Conservation (phyloP, 2,329 filamentous ascomycete genomes). For the Pseudopithomyces maydicus region DNA sequence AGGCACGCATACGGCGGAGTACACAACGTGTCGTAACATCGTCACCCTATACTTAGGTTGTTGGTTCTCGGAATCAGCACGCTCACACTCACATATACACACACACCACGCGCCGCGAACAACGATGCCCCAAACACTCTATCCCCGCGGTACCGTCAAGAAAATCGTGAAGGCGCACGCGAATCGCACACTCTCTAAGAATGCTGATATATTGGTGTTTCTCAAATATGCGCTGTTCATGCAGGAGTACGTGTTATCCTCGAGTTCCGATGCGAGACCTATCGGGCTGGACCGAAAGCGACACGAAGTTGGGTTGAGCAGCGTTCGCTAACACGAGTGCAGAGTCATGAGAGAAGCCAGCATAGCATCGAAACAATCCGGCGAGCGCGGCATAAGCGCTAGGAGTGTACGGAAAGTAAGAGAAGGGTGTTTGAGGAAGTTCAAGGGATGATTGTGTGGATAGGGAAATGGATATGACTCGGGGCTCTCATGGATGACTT, state of each 20-base stretch:
- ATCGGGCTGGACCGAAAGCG: too few relatives aligned
- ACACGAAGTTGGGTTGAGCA: not conserved
- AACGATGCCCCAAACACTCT: constrained; percentile 69
- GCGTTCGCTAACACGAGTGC: constrained; percentile 4
- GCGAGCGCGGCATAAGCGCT: constrained; percentile 75
- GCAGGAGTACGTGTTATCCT: constrained; percentile 59
- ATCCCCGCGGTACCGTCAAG: constrained; percentile 82
- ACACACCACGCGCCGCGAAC: not conserved
- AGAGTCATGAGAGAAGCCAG: constrained; percentile 80
- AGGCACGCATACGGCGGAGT: too few relatives aligned
- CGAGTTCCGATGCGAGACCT: not conserved
- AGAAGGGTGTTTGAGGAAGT: constrained; percentile 55
- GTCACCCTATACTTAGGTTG: not conserved
- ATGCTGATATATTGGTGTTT: constrained; percentile 85
- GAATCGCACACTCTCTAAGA: constrained; percentile 78
- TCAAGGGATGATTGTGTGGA: constrained; percentile 35
- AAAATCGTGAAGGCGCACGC: constrained; percentile 91
- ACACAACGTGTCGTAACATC: too few relatives aligned
- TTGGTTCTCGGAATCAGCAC: not conserved
- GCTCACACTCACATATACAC: not conserved
- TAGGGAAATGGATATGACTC: not conserved
- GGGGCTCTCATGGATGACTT: not conserved
- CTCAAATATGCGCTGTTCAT: constrained; percentile 85
- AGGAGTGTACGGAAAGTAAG: constrained; percentile 79
- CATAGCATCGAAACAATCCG: constrained; percentile 74